Evolutionary conservation across 768 basidiomycete genomes (phyloP).

Genomic region (Trichaptum fuscoviolaceum): DNA sequence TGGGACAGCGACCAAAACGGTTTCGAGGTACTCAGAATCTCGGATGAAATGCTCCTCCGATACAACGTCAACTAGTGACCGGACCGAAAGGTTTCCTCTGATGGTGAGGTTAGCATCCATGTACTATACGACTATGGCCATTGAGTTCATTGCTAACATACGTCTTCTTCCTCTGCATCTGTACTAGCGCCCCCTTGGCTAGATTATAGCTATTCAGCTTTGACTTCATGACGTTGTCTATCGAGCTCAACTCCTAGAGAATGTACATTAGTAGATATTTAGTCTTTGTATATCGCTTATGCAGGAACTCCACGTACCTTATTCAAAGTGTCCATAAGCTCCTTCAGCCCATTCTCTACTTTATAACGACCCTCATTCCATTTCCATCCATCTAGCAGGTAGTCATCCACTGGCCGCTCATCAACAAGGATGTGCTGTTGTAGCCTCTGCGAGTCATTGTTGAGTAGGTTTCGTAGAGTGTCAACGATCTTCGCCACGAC

Average conservation of each 20-base stretch:
- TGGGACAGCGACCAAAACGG: slow-evolving; percentile 88
- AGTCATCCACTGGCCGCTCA: slow-evolving; percentile 72
- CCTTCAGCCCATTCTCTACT: slow-evolving; percentile 71
- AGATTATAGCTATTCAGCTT: slow-evolving; percentile 91
- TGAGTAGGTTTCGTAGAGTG: slow-evolving; percentile 83
- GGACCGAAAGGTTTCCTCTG: slow-evolving; percentile 93
- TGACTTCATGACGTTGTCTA: slow-evolving; percentile 90
- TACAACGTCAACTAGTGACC: slow-evolving; percentile 82
- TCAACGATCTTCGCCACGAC: slow-evolving; percentile 92
- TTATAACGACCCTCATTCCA: slow-evolving; percentile 96
- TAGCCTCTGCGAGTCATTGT: slow-evolving; percentile 78
- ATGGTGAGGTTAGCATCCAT: slow-evolving; percentile 4
- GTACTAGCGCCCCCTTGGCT: slow-evolving; percentile 85
- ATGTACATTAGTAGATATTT: slow-evolving; percentile 12
- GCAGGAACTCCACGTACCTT: slow-evolving; percentile 49
- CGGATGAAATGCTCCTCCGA: slow-evolving; percentile 74
- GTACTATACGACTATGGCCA: slow-evolving; percentile 11
- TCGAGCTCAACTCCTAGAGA: slow-evolving; percentile 83
- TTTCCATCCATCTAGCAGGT: slow-evolving; percentile 75
- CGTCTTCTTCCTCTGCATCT: slow-evolving; percentile 95
- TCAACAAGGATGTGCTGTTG: slow-evolving; percentile 75
- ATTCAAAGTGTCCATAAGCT: slow-evolving; percentile 79
- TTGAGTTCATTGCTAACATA: slow-evolving; percentile 30
- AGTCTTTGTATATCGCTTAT: slow-evolving; percentile 6
- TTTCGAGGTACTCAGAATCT: slow-evolving; percentile 93